These are phyloP conservation scores for Balamuthia mandrillaris DNA, from an alignment of 208 protist species.

Conservation along the genomic window DNA sequence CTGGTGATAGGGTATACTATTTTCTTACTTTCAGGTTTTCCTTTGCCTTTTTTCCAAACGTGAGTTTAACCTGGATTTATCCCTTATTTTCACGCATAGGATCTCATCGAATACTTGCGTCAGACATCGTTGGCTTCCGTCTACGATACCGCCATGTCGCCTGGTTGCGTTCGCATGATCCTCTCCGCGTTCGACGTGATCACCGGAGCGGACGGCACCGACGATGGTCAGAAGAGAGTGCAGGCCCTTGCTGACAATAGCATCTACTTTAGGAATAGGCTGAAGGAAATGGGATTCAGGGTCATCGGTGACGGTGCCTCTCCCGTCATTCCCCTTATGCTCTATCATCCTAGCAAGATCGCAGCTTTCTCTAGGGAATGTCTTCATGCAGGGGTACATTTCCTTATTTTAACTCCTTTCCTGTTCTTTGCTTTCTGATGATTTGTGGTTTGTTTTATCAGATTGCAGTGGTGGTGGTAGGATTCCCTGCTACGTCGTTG, in stretches of 20 bases:
- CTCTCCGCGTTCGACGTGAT: constrained; percentile 82
- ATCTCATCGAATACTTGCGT: constrained; percentile 25
- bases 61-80: not conserved
- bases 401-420: not conserved
- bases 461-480: constrained; percentile 93
- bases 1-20: not conserved
- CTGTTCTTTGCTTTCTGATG: not conserved
- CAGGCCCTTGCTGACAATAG: constrained; percentile 63
- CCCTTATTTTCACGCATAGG: not conserved
- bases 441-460: not conserved
- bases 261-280: constrained; percentile 61
- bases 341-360: constrained; percentile 89
- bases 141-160: constrained; percentile 72
- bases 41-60: not conserved
- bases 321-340: constrained; percentile 92
- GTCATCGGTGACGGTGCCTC: constrained; percentile 80
- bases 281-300: constrained; percentile 67
- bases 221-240: constrained; percentile 67
- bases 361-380: constrained; percentile 79
- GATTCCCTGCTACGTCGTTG: constrained; percentile 93
- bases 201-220: constrained; percentile 83
- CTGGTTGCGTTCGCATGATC: constrained; percentile 84
- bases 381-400: constrained; percentile 62
- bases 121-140: constrained; percentile 18
- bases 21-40: not conserved